These are phyloP conservation scores for Circinella minor DNA, from an alignment of 371 early-diverging fungal species.

Conservation along the genomic window DNA sequence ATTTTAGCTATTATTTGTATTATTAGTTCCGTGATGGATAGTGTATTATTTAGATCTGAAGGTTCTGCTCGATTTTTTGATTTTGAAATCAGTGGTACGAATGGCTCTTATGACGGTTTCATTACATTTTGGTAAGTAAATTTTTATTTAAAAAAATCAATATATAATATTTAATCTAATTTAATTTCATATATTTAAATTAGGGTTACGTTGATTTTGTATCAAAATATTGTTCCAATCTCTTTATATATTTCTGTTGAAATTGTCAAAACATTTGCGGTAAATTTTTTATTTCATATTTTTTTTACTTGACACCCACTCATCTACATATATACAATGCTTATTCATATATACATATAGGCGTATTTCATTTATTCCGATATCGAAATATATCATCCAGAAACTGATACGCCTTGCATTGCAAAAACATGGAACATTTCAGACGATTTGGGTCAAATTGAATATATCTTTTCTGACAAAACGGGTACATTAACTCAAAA, in stretches of 20 bases:
- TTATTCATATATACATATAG: conserved; percentile 14
- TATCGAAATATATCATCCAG: conserved; percentile 85
- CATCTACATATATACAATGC: no score
- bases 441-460: conserved; percentile 88
- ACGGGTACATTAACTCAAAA: conserved; percentile 84
- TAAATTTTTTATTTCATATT: conserved; percentile 21
- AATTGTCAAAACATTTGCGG: conserved; percentile 74
- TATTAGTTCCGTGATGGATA: conserved; percentile 67
- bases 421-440: conserved; percentile 90
- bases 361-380: conserved; percentile 85
- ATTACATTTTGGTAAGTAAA: conserved; percentile 47
- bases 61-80: conserved; percentile 42
- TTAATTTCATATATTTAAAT: no score
- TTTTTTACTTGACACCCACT: no score
- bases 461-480: conserved; percentile 96
- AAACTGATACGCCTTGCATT: conserved; percentile 76
- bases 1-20: conserved; percentile 61
- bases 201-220: conserved; percentile 52
- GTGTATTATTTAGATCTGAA: conserved; percentile 51
- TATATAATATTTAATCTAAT: neutral
- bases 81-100: conserved; percentile 39
- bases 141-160: neutral
- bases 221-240: conserved; percentile 75
- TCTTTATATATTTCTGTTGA: conserved; percentile 96
- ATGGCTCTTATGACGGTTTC: conserved; percentile 42